Conservation (phyloP, 2,329 filamentous ascomycete species). For the Fusarium sp. region DNA sequence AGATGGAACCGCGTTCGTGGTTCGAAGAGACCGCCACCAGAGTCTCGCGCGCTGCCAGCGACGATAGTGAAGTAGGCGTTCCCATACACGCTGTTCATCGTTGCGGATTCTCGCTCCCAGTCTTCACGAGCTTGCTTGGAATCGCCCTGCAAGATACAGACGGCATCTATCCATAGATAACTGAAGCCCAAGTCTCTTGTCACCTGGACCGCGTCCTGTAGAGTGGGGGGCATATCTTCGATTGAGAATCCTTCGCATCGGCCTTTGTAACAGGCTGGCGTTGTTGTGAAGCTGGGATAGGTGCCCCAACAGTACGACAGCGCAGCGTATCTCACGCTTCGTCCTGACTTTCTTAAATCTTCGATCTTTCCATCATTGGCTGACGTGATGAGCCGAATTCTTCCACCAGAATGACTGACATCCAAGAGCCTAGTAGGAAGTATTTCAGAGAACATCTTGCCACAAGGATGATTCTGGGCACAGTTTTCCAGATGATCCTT, state of each 20-base stretch:
- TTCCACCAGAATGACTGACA: background rate
- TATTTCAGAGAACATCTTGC: background rate
- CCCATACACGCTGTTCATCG: background rate
- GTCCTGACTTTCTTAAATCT: accelerated
- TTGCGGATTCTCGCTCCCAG: background rate
- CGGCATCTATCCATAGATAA: background rate
- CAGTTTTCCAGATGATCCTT: background rate
- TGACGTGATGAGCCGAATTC: background rate
- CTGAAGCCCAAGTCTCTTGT: no score
- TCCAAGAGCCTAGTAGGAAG: background rate
- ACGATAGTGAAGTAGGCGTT: background rate
- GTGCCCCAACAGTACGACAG: background rate
- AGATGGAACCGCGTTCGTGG: background rate
- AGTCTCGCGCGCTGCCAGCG: background rate
- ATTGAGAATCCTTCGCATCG: background rate
- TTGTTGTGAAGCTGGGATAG: background rate
- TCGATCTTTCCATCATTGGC: background rate
- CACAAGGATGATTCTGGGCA: background rate
- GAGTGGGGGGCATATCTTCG: background rate
- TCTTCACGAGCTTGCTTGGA: background rate
- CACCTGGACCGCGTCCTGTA: background rate
- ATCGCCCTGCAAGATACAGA: background rate
- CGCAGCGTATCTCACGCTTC: background rate
- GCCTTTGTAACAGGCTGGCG: background rate
- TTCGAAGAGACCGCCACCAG: background rate